Evolutionary conservation across 345 rosid species (phyloP).

Genomic region (Citrus medica): DNA sequence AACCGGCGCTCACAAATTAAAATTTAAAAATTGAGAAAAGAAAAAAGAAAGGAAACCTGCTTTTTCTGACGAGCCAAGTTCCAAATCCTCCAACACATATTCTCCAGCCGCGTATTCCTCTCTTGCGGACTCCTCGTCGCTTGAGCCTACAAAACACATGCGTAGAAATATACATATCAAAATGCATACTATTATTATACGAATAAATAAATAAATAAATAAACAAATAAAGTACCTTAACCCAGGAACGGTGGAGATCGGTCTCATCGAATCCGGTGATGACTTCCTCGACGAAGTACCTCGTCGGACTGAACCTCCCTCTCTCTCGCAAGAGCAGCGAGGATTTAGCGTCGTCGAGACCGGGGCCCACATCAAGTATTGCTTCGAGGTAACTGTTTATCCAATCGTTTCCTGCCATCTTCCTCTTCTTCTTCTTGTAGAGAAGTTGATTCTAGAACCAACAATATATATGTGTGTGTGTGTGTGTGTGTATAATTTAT

Average conservation of each 20-base stretch:
- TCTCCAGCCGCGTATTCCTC: slow-evolving; percentile 97
- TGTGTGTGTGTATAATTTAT: no score
- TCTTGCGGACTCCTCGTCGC: slow-evolving; percentile 98
- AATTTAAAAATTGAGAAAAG: not conserved
- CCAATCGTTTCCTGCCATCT: slow-evolving; percentile 99
- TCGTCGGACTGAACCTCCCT: slow-evolving; percentile 94
- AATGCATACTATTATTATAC: not conserved
- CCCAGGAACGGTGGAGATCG: slow-evolving; percentile 95
- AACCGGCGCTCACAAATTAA: not conserved
- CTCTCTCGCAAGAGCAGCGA: slow-evolving; percentile 88
- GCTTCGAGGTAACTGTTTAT: slow-evolving; percentile 96
- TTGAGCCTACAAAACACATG: slow-evolving; percentile 52
- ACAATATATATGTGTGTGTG: no score
- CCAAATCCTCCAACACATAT: slow-evolving; percentile 99
- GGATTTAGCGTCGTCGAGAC: slow-evolving; percentile 73
- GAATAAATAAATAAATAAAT: not conserved
- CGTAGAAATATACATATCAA: not conserved
- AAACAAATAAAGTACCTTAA: slow-evolving; percentile 31
- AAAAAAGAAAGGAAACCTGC: slow-evolving; percentile 44
- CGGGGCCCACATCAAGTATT: slow-evolving; percentile 94
- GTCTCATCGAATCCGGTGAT: slow-evolving; percentile 97
- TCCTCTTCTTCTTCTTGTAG: not conserved
- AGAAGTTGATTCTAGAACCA: not conserved
- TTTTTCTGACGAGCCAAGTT: slow-evolving; percentile 98
- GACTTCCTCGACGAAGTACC: slow-evolving; percentile 97